phyloP scores from a whole-genome alignment of 2,329 filamentous ascomycete species.

The Beauveria brongniartii region DNA sequence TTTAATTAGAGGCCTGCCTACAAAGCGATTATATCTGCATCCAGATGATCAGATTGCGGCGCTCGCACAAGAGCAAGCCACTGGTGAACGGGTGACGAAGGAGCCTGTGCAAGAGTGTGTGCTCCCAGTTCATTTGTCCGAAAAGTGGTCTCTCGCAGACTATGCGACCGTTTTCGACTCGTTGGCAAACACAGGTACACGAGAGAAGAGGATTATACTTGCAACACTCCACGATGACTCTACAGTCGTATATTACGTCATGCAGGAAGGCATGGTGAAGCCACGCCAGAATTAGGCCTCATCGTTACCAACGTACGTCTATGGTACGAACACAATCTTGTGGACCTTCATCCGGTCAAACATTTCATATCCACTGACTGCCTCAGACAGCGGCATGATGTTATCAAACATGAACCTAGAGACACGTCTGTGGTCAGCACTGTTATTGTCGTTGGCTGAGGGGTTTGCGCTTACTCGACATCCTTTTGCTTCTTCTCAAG shows the following conservation, averaged over 20 bases:
- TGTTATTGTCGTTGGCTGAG: background rate
- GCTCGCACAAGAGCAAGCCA: slow-evolving; percentile 50
- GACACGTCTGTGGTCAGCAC: background rate
- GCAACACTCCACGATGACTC: slow-evolving; percentile 73
- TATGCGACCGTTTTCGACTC: slow-evolving; percentile 66
- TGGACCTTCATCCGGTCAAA: slow-evolving; percentile 68
- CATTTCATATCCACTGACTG: slow-evolving; percentile 59
- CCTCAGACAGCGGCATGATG: slow-evolving; percentile 61
- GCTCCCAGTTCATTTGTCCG: slow-evolving; percentile 61
- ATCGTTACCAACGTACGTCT: background rate
- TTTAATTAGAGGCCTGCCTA: slow-evolving; percentile 65
- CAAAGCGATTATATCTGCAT: slow-evolving; percentile 66
- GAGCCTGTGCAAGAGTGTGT: slow-evolving; percentile 65
- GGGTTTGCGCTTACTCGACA: slow-evolving; percentile 45
- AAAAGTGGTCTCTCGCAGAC: slow-evolving; percentile 60
- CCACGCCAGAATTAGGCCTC: slow-evolving; percentile 64
- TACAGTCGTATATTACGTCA: slow-evolving; percentile 75
- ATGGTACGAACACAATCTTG: slow-evolving; percentile 61
- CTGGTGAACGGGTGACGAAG: slow-evolving; percentile 36
- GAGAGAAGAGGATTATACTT: slow-evolving; percentile 62
- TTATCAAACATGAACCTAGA: slow-evolving; percentile 68
- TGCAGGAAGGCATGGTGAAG: slow-evolving; percentile 83
- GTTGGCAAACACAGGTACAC: slow-evolving; percentile 37
- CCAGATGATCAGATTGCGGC: slow-evolving; percentile 74
- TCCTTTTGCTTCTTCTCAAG: slow-evolving; percentile 59